These are phyloP conservation scores for Trypanosoma rangeli DNA, from an alignment of 208 protist species.

Conservation along the genomic window DNA sequence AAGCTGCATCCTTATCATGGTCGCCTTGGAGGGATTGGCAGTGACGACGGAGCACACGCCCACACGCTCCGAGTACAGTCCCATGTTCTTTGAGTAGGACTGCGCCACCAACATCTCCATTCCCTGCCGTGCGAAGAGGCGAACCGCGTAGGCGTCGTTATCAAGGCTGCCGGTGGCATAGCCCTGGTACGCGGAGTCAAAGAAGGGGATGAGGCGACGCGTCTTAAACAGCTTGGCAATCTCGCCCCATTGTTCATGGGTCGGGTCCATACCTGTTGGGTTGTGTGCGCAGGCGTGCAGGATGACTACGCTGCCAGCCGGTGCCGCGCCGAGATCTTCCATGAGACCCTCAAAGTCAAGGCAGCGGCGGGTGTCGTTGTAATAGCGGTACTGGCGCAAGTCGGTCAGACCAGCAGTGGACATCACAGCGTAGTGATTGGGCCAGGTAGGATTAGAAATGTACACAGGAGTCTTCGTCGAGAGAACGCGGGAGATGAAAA, in stretches of 20 bases:
- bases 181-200: constrained; percentile 97
- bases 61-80: constrained; percentile 96
- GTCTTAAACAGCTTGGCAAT: constrained; percentile 88
- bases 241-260: constrained; percentile 93
- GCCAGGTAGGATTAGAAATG: constrained; percentile 87
- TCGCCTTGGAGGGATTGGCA: constrained; percentile 37
- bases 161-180: constrained; percentile 97
- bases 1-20: constrained; percentile 75
- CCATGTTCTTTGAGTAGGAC: constrained; percentile 99
- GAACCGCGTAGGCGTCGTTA: constrained; percentile 87
- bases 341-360: constrained; percentile 91
- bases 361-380: constrained; percentile 47
- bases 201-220: constrained; percentile 91
- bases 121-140: constrained; percentile 76
- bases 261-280: constrained; percentile 98
- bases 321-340: constrained; percentile 61
- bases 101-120: constrained; percentile 89
- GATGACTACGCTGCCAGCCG: constrained; percentile 92
- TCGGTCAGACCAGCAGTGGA: constrained; percentile 53
- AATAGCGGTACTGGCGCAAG: constrained; percentile 81
- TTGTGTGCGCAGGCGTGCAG: constrained; percentile 99
- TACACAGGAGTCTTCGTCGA: constrained; percentile 55
- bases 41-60: constrained; percentile 89
- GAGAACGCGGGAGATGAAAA: constrained; percentile 48
- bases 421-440: constrained; percentile 83